These are phyloP conservation scores for Moesziomyces antarcticus DNA, from an alignment of 1,284 basidiomycete species.

Conservation along the genomic window DNA sequence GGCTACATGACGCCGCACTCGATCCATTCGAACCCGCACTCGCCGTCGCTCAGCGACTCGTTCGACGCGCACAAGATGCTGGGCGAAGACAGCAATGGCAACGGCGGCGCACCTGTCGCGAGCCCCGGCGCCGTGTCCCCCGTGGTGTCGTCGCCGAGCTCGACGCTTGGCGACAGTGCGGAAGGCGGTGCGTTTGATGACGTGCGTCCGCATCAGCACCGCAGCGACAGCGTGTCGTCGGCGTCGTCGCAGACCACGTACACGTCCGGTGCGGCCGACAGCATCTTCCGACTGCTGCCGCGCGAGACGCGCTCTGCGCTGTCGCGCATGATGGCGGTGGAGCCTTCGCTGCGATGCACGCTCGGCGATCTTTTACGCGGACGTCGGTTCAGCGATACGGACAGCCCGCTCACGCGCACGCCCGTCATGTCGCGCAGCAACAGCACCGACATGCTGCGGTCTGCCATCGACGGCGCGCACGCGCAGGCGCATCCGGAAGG, in stretches of 20 bases:
- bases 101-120: conserved; percentile 4
- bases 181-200: conserved; percentile 28
- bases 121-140: conserved; percentile 40
- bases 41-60: conserved; percentile 41
- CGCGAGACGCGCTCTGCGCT: conserved; percentile 82
- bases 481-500: conserved; percentile 18
- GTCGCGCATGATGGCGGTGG: conserved; percentile 91
- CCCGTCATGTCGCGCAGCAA: conserved; percentile 59
- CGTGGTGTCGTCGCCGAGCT: conserved; percentile 34
- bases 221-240: conserved; percentile 70
- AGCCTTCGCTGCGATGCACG: conserved; percentile 88
- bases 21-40: conserved; percentile 41
- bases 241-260: conserved; percentile 77
- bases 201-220: conserved; percentile 48
- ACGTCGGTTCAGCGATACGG: conserved; percentile 61
- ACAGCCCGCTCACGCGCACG: conserved; percentile 58
- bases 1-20: conserved; percentile 62
- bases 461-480: conserved; percentile 35
- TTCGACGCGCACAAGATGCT: conserved; percentile 25
- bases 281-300: conserved; percentile 95
- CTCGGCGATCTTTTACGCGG: conserved; percentile 92
- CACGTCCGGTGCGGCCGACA: conserved; percentile 87
- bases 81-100: conserved; percentile 12
- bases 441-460: conserved; percentile 50
- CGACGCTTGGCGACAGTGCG: conserved; percentile 36